Base-by-base conservation (phyloP, 1,284 basidiomycete genomes). In the Puccinia triticina region DNA sequence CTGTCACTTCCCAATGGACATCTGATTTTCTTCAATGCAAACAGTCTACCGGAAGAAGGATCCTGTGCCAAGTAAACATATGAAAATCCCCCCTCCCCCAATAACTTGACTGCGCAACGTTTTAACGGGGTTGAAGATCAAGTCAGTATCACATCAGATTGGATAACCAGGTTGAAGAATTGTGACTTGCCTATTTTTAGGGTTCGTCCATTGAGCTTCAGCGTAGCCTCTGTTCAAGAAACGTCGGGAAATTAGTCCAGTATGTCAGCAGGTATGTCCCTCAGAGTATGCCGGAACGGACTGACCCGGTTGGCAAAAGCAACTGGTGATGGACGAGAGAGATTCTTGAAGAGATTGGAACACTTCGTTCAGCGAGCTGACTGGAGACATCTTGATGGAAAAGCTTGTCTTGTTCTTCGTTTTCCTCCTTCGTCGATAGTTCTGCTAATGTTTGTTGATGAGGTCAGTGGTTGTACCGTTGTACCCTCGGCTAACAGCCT, bases 11-110 rank as follows among this genome's bases (percentile, higher is more conserved):
- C 86, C 83, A 85, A 84, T 10, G 85, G 84, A 83, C 87, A 87
- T 57, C 86, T 86, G 40, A 87, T 87, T 82, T 86, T 86, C 55
- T 87, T 87, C 46, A 87, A 83, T 23, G 87, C 87, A 82, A 86
- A 87, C 53, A 84, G 77, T 12, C 85, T 83, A 4, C 86, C 86
- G 23, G 85, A 85, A 14, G 84, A 83, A 34, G 83, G 81, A 82
- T 87, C 87, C 46, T 84, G 85, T 57, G 86, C 86, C 16, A 86
- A 78, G 73, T 85, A 86, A 26, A 86, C 85, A 59, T 85, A 84
- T 37, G 84, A 84, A 81, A 86, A 84, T 18, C 85, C 85, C 43
- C 85, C 85, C 79, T 86, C 85, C 66, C 85, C 85, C 4, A 86
- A 84, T 64, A 81, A 32, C 66, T 74, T 81, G 37, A 81, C 79